These are phyloP conservation scores for Aspergillus fumigatus DNA, from an alignment of 2,329 filamentous ascomycete genomes.

Conservation along the genomic window DNA sequence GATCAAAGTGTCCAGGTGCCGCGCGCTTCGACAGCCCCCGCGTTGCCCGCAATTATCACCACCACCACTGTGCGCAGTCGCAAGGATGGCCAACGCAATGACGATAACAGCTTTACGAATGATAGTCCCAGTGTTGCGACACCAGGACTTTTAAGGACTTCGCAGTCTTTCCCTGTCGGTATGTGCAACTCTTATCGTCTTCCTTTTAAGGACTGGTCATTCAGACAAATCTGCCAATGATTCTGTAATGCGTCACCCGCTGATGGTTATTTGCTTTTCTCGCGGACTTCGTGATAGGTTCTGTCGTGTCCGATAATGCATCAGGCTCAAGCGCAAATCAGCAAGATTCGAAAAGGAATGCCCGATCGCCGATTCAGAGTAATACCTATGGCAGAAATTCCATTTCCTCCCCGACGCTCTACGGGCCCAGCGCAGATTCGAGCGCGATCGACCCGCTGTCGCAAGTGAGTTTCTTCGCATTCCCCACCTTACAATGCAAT, in stretches of 20 bases:
- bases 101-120: conserved; percentile 5
- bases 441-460: conserved; percentile 63
- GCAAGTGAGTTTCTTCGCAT: conserved; percentile 45
- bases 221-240: conserved; percentile 1
- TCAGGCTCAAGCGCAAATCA: conserved; percentile 27
- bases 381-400: conserved; percentile 22
- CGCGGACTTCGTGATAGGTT: conserved; percentile 15
- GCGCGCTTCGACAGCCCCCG: conserved; percentile 22
- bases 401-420: conserved; percentile 19
- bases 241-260: neutral
- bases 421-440: conserved; percentile 29
- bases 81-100: conserved; percentile 9
- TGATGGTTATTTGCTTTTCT: conserved; percentile 3
- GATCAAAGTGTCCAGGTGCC: conserved; percentile 16
- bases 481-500: neutral
- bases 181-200: conserved; percentile 10
- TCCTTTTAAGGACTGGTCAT: neutral
- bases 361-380: conserved; percentile 14
- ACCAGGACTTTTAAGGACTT: conserved; percentile 13
- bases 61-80: conserved; percentile 15
- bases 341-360: conserved; percentile 23
- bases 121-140: conserved; percentile 8
- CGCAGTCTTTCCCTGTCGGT: conserved; percentile 24
- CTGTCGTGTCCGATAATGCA: conserved; percentile 25
- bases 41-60: conserved; percentile 19